Conservation (phyloP, 495 filamentous ascomycete species). For the Coniosporium apollinis region DNA sequence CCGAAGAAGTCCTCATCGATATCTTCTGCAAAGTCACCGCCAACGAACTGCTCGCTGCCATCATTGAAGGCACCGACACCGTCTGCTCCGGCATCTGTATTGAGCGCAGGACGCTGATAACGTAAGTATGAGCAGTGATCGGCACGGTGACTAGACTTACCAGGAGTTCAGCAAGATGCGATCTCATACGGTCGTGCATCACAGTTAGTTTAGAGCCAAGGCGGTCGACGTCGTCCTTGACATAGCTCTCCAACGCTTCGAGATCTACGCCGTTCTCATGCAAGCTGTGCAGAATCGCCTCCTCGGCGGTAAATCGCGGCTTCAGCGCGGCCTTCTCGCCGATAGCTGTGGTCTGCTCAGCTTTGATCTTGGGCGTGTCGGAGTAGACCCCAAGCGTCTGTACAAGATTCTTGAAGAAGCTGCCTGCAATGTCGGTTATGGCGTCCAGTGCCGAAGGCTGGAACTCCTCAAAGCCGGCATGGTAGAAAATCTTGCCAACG, state of each 20-base stretch:
- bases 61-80: slow-evolving; percentile 86
- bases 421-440: slow-evolving; percentile 74
- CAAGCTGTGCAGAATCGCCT: slow-evolving; percentile 74
- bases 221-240: slow-evolving; percentile 88
- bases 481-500: slow-evolving; percentile 86
- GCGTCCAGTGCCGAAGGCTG: slow-evolving; percentile 87
- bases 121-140: background rate
- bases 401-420: slow-evolving; percentile 75
- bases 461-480: slow-evolving; percentile 93
- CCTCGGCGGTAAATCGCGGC: slow-evolving; percentile 56
- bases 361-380: slow-evolving; percentile 50
- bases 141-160: slow-evolving; percentile 4
- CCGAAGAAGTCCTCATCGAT: slow-evolving; percentile 98
- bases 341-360: slow-evolving; percentile 30
- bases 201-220: slow-evolving; percentile 61
- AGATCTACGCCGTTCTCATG: slow-evolving; percentile 66
- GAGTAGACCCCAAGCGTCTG: slow-evolving; percentile 63
- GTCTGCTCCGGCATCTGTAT: slow-evolving; percentile 54
- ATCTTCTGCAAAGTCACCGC: slow-evolving; percentile 93
- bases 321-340: slow-evolving; percentile 31
- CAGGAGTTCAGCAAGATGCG: slow-evolving; percentile 73
- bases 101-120: slow-evolving; percentile 57
- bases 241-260: slow-evolving; percentile 70
- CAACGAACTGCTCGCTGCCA: slow-evolving; percentile 91
- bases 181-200: slow-evolving; percentile 86